Base-by-base conservation (phyloP, 2,329 filamentous ascomycete species). In the Penicillium vulpinum region DNA sequence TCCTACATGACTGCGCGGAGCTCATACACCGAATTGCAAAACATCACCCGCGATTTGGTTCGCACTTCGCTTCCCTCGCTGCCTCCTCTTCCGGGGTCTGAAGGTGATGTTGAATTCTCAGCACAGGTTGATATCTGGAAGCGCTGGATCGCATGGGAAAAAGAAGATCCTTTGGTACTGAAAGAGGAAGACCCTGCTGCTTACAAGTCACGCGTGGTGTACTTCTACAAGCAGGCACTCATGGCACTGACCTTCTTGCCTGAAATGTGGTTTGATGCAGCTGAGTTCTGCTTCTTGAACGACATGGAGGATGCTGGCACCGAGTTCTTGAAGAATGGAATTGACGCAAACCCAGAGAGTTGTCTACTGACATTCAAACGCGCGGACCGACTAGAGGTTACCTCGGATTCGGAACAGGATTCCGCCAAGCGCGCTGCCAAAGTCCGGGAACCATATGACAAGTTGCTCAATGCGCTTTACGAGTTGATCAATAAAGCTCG, bases 201-300 rank as follows among this genome's bases (percentile, higher is more conserved):
- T 7, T 94, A 88, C 75, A 89, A 88, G 63, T 84, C 89, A 63
- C 88, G 94, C 39, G 85, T 97, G 40, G 75, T 97, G 8, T 96
- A 95, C 73, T 88, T 91, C 62, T 97, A 96, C 80, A 94, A 92
- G 73, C 93, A 97, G 73, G 91, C 93, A 5, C 78, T 96, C 45
- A 96, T 97, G 89, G 88, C 92, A 4, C 79, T 99, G 54, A 87
- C 92, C 49, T 99, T 97, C 75, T 94, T 93, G 85, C 92, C 94
- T 4, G 90, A 96, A 71, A 87, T 97, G 65, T 99, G 94, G 94
- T 92, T 92, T 48, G 92, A 97, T 58, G 93, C 92, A 10, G 90
- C 92, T 0, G 90, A 96, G 63, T 97, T 93, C 85, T 96, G 91
- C 73, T 92, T 92, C 68, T 84, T 88, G 53, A 92, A 94, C 66